Conservation (phyloP, 1,284 basidiomycete species). For the Trametes pubescens region DNA sequence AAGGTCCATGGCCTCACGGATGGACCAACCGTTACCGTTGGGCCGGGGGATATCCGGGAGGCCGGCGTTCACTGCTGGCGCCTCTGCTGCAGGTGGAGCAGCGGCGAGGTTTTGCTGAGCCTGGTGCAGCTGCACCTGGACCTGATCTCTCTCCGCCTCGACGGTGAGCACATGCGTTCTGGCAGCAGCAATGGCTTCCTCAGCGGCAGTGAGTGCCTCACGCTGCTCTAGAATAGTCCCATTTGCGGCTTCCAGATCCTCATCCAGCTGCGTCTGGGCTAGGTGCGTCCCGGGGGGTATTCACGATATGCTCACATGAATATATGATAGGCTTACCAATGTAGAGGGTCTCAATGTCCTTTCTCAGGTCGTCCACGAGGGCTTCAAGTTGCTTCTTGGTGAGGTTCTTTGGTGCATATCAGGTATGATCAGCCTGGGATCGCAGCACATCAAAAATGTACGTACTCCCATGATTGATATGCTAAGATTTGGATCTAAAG, state of each 20-base stretch:
- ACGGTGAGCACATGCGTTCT: not conserved
- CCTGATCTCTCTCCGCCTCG: not conserved
- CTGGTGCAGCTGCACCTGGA: not conserved
- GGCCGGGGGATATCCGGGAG: not conserved
- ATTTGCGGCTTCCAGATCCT: not conserved
- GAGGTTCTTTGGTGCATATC: conserved; percentile 2
- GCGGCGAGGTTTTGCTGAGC: not conserved
- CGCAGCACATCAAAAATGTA: not conserved
- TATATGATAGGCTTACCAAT: not conserved
- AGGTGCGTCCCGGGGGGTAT: not conserved
- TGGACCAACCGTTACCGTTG: not conserved
- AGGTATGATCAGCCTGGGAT: not conserved
- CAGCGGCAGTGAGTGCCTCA: not conserved
- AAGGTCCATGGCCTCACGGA: conserved; percentile 4
- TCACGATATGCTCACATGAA: not conserved
- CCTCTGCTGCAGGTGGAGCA: not conserved
- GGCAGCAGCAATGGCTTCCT: not conserved
- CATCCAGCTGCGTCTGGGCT: not conserved
- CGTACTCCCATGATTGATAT: conserved; percentile 1
- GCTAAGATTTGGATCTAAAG: not conserved
- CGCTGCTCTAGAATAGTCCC: not conserved
- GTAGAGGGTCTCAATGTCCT: not conserved
- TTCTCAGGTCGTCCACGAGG: conserved; percentile 1
- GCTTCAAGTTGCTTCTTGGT: conserved; percentile 10
- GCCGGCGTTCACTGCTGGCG: not conserved